Evolutionary conservation across 352 stramenopile genomes (phyloP).

Genomic region (Phytopythium chamaehyphon): DNA sequence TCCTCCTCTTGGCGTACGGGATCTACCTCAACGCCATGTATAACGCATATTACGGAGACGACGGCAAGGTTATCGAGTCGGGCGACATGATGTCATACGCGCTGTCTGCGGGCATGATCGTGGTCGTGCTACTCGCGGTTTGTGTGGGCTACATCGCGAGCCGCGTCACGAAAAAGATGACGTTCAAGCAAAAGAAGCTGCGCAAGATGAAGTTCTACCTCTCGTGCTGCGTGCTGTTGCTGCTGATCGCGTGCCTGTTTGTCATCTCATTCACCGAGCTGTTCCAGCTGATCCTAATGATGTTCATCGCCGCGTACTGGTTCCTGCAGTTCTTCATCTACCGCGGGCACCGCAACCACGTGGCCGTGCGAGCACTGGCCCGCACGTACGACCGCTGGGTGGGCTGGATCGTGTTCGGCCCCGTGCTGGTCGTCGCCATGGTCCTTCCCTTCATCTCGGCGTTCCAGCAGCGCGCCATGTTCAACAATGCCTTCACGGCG

Average conservation of each 20-base stretch:
- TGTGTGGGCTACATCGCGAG: slow-evolving; percentile 83
- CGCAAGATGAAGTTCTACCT: slow-evolving; percentile 88
- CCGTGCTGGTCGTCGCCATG: slow-evolving; percentile 87
- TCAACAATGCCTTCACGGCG: slow-evolving; percentile 88
- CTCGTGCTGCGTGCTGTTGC: slow-evolving; percentile 42
- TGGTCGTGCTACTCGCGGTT: slow-evolving; percentile 66
- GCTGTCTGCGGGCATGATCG: slow-evolving; percentile 54
- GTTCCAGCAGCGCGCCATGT: slow-evolving; percentile 89
- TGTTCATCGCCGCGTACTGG: slow-evolving; percentile 79
- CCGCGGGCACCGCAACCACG: slow-evolving; percentile 79
- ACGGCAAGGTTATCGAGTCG: slow-evolving; percentile 48
- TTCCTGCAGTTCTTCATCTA: slow-evolving; percentile 82
- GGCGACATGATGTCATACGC: slow-evolving; percentile 59
- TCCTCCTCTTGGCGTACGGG: slow-evolving; percentile 62
- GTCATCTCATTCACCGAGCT: slow-evolving; percentile 73
- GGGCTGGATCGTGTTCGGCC: slow-evolving; percentile 86
- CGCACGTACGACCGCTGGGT: slow-evolving; percentile 72
- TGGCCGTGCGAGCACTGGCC: slow-evolving; percentile 76
- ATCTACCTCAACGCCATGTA: slow-evolving; percentile 84
- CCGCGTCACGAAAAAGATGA: slow-evolving; percentile 87
- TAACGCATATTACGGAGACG: slow-evolving; percentile 67
- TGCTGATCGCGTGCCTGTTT: slow-evolving; percentile 58
- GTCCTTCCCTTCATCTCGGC: slow-evolving; percentile 85
- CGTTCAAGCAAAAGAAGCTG: slow-evolving; percentile 87
- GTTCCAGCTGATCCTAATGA: slow-evolving; percentile 63